Evolutionary conservation across 139 green algal genomes (phyloP).

Genomic region (Chlamydomonas schloesseri): DNA sequence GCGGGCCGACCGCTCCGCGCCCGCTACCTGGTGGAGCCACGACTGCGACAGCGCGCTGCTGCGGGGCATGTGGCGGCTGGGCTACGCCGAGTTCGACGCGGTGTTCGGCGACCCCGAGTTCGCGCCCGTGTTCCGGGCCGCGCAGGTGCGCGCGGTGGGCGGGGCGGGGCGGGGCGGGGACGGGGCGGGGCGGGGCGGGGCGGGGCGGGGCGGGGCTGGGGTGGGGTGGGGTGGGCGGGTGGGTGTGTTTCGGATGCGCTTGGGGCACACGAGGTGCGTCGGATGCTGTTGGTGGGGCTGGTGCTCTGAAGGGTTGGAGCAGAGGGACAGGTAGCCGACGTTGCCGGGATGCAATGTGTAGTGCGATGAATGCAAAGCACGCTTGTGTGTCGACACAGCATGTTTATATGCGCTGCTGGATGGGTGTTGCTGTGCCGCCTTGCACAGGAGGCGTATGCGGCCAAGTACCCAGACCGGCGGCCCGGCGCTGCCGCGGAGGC

Average conservation of each 20-base stretch:
- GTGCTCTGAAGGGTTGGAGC: too few relatives aligned
- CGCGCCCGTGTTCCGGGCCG: constrained; percentile 11
- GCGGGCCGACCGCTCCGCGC: constrained; percentile 17
- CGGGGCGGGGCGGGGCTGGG: not conserved
- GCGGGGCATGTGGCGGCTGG: not conserved
- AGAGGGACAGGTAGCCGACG: too few relatives aligned
- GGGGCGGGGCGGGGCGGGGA: not conserved
- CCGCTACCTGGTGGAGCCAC: constrained; percentile 25
- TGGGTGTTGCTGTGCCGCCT: not conserved
- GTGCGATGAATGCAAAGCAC: too few relatives aligned
- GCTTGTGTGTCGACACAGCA: too few relatives aligned
- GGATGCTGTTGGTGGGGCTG: too few relatives aligned
- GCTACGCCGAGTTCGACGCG: constrained; percentile 39
- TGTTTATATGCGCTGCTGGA: too few relatives aligned
- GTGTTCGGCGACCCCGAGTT: constrained; percentile 28
- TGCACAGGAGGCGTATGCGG: not conserved
- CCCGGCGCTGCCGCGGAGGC: too few relatives aligned
- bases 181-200: not conserved
- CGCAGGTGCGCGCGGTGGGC: not conserved
- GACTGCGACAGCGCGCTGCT: constrained; percentile 45
- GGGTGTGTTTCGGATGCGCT: too few relatives aligned
- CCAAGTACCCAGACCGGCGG: not conserved
- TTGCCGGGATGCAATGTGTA: too few relatives aligned
- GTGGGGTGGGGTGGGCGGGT: too few relatives aligned
- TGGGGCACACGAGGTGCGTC: too few relatives aligned